These are phyloP conservation scores for Cadophora gregata DNA, from an alignment of 2,329 filamentous ascomycete species.

Conservation along the genomic window DNA sequence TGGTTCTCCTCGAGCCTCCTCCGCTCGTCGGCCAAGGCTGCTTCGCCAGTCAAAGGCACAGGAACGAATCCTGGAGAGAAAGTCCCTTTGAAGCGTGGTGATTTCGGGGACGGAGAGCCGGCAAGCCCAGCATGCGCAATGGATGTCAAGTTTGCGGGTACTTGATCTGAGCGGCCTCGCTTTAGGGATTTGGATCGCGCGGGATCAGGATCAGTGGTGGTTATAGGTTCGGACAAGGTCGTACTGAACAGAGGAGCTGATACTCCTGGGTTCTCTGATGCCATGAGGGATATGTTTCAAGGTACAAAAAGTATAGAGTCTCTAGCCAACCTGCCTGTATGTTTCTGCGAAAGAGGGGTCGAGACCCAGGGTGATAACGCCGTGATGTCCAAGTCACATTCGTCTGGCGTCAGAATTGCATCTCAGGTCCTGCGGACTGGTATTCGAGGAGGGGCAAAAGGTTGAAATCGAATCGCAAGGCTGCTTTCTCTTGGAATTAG, in stretches of 20 bases:
- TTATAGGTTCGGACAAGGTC: constrained; percentile 34
- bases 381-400: constrained; percentile 29
- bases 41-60: constrained; percentile 57
- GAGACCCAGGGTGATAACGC: constrained; percentile 6
- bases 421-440: constrained; percentile 34
- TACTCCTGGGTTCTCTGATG: constrained; percentile 40
- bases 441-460: constrained; percentile 24
- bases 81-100: constrained; percentile 41
- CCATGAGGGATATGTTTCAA: constrained; percentile 37
- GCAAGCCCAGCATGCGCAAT: constrained; percentile 40
- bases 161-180: constrained; percentile 39
- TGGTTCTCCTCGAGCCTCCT: constrained; percentile 55
- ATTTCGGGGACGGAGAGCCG: constrained; percentile 43
- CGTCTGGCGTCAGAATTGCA: constrained; percentile 32
- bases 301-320: background rate
- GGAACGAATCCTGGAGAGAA: constrained; percentile 45
- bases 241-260: constrained; percentile 36
- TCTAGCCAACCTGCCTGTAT: constrained; percentile 9
- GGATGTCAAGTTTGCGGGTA: constrained; percentile 34
- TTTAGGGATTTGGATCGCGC: constrained; percentile 42
- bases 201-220: constrained; percentile 34
- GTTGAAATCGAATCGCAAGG: constrained; percentile 33
- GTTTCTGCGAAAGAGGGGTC: constrained; percentile 8
- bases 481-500: constrained; percentile 11
- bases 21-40: constrained; percentile 60